Evolutionary conservation across 139 green algal genomes (phyloP), one percentile per base, ranked within the genome.

Genomic region (Picochlorum sp.): DNA sequence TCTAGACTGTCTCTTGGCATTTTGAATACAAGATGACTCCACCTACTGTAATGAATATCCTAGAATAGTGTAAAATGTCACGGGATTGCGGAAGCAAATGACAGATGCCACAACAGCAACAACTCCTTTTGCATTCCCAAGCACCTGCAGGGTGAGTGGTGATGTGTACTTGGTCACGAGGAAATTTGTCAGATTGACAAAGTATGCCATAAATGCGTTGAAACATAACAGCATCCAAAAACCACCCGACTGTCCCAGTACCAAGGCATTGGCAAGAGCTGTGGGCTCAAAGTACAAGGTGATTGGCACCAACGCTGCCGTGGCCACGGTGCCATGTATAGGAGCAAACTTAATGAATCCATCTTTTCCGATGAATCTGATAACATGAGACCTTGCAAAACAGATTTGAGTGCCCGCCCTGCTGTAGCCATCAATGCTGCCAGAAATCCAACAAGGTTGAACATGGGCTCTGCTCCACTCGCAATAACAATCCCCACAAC

Each of bases 171-270:
- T 95, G 13, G 92, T 98, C 23, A 98, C 91, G 66, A 98, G 63
- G 74, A 98, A 97, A 81, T 98, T 98, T 34, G 85, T 92, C 21
- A 98, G 82, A 79, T 98, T 98, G 58, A 95, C 87, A 50, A 93
- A 87, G 78, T 95, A 98, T 1, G 92, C 91, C 6, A 95, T 72
- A 18, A 75, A 71, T 28, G 76, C 86, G 76, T 98, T 98, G 57
- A 83, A 28, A 5, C 75, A 47, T 15, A 97, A 51, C 56, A 96
- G 70, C 45, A 66, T 73, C 56, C 79, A 79, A 59, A 95, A 95
- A 28, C 49, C 64, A 18, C 62, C 62, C 21, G 49, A 55, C 4
- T 37, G 14, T 9, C 71, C 65, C 49, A 78, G 49, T 49, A 62
- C 38, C 28, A 69, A 44, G 3, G 71, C 71, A 37, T 56, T n/a